phyloP scores from a whole-genome alignment of 73 alveolate genomes.

The Paraurostyla sp. region DNA sequence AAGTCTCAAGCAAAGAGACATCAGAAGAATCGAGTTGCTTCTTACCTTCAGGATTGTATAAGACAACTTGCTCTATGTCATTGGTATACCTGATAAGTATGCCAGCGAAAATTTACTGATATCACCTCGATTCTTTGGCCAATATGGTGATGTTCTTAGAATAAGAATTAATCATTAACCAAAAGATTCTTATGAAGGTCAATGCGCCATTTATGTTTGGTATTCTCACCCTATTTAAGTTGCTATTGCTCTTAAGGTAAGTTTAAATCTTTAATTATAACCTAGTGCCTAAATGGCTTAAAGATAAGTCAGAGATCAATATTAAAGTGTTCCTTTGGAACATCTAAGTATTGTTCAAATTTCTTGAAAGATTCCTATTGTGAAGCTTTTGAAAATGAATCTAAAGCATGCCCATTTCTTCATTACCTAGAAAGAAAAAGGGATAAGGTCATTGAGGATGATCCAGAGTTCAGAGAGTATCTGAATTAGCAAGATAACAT shows the following conservation, averaged over 20 bases:
- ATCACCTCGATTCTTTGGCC: not conserved
- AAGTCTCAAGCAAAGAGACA: not conserved
- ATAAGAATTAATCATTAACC: not conserved
- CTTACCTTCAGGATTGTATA: constrained; percentile 6
- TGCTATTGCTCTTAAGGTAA: constrained; percentile 26
- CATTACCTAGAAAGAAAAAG: constrained; percentile 43
- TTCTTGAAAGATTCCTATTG: not conserved
- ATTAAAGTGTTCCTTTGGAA: constrained; percentile 26
- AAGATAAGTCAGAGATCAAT: not conserved
- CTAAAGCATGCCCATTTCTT: constrained; percentile 24
- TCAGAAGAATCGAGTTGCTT: not conserved
- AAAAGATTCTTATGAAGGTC: not conserved
- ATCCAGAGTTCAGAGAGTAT: constrained; percentile 37
- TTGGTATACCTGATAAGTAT: constrained; percentile 18
- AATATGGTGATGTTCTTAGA: constrained; percentile 3
- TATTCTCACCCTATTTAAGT: not conserved
- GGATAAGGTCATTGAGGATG: constrained; percentile 38
- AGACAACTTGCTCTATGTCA: constrained; percentile 30
- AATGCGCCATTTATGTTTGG: constrained; percentile 45
- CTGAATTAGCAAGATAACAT: not conserved
- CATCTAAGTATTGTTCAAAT: constrained; percentile 29
- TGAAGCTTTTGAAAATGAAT: not conserved
- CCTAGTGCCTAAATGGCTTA: not conserved
- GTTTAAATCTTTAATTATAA: not conserved
- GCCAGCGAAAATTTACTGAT: constrained; percentile 13